Base-by-base conservation (phyloP, 1,284 basidiomycete species). In the Heliocybe sulcata region DNA sequence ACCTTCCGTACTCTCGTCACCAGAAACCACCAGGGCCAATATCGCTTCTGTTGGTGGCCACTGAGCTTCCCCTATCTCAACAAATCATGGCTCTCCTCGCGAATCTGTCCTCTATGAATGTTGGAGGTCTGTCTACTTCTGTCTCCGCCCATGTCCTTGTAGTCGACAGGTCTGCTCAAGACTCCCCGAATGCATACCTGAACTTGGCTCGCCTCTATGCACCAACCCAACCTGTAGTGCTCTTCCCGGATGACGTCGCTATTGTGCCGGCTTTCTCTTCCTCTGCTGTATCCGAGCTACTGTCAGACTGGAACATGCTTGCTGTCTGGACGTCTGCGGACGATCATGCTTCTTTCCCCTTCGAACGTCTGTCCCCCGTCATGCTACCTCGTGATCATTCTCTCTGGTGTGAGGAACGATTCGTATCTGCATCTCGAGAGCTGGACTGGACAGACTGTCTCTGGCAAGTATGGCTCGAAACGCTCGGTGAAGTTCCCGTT, bases 391-490 rank as follows among this genome's bases (percentile, higher is more conserved):
- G 71, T 45, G 73, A 80, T 58, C 67, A 81, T 60, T 69, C 74
- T 2, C 64, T 78, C 2, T 87, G 85, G 85, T 87, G 85, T 61
- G 76, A 78, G 0, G 85, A 87, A 58, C 76, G 83, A 25, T 71
- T 77, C 59, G 79, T 82, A 12, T 64, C 71, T 47, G 65, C 68
- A 38, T 73, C 76, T 12, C 79, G 82, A 23, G 57, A 63, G 1
- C 65, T 71, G 1, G 81, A 84, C 57, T 87, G 84, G 85, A 71
- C 76, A 42, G 81, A 83, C 57, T 87, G 85, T 65, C 66, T 86
- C n/a, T 87, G 85, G 85, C 80, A 81, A 59, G 58, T 85, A 53
- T 81, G 80, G 73, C 70, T 87, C 16, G 77, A 81, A 57, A 74
- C 71, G 55, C 74, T 74, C 29, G 82, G 75, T 14, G 76, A 61